phyloP scores from a whole-genome alignment of 202 grass and related monocot genomes.

The Eragrostis tef region DNA sequence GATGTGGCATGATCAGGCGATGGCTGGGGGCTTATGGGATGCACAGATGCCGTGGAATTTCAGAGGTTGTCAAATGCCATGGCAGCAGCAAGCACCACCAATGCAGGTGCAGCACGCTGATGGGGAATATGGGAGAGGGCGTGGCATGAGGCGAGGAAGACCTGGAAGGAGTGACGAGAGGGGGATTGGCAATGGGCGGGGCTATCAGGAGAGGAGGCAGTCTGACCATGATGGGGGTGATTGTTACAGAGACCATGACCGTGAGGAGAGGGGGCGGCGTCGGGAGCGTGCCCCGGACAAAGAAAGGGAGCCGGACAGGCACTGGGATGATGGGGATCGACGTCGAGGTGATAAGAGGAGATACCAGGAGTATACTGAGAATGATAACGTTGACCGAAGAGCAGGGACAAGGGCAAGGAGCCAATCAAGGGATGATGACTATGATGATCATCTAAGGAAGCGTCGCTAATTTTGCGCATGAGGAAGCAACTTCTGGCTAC shows the following conservation, averaged over 20 bases:
- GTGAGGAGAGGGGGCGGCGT: conserved; percentile 23
- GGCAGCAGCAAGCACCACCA: conserved; percentile 4
- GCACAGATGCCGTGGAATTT: conserved; percentile 54
- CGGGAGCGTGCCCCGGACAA: conserved; percentile 19
- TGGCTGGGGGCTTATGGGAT: conserved; percentile 51
- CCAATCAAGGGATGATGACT: conserved; percentile 44
- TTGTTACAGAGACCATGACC: conserved; percentile 15
- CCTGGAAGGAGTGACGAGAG: conserved; percentile 43
- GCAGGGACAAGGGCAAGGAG: conserved; percentile 29
- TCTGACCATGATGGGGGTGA: conserved; percentile 37
- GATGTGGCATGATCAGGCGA: conserved; percentile 50
- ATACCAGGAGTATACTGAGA: conserved; percentile 41
- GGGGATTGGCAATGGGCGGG: conserved; percentile 38
- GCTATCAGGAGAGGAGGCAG: conserved; percentile 20
- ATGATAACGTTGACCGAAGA: conserved; percentile 44
- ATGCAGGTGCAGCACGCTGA: conserved; percentile 10
- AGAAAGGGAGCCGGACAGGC: conserved; percentile 40
- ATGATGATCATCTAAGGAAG: conserved; percentile 45
- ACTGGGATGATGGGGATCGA: conserved; percentile 45
- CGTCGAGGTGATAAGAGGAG: conserved; percentile 34
- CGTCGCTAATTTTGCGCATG: background rate
- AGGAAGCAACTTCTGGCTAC: conserved; percentile 23
- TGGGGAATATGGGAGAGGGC: conserved; percentile 32
- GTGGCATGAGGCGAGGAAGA: conserved; percentile 17
- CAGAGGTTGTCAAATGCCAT: conserved; percentile 47